Evolutionary conservation across 805 yeast genomes (phyloP).

Genomic region (Candida vartiovaarae): DNA sequence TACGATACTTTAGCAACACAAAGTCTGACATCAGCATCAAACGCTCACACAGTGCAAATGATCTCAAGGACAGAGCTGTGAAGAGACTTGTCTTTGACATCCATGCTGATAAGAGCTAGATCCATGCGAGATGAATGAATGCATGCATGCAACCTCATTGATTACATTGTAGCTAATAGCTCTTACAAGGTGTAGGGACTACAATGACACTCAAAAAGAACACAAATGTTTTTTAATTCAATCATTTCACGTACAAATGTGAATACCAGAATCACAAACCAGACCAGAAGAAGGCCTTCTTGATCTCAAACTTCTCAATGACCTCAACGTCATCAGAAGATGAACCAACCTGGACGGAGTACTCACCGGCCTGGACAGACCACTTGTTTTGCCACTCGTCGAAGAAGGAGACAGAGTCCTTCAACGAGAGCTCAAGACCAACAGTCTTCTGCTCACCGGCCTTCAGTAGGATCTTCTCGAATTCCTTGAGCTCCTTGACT

Average conservation of each 20-base stretch:
- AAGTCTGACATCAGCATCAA: slow-evolving; percentile 11
- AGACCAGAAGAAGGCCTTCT: slow-evolving; percentile 20
- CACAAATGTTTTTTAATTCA: not conserved
- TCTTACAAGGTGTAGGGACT: not conserved
- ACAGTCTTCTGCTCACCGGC: slow-evolving; percentile 38
- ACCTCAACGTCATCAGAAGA: slow-evolving; percentile 26
- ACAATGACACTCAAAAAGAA: not conserved
- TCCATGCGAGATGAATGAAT: not conserved
- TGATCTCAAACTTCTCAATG: slow-evolving; percentile 18
- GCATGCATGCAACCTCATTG: not conserved
- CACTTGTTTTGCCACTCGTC: slow-evolving; percentile 42
- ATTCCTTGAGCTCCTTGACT: slow-evolving; percentile 53
- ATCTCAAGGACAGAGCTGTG: slow-evolving; percentile 18
- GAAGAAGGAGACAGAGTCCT: slow-evolving; percentile 48
- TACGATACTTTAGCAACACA: slow-evolving; percentile 15
- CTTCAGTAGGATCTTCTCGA: slow-evolving; percentile 39
- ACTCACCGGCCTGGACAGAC: slow-evolving; percentile 45
- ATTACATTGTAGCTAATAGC: not conserved
- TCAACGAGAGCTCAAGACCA: slow-evolving; percentile 31
- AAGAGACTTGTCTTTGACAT: slow-evolving; percentile 21
- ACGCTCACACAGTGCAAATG: slow-evolving; percentile 17
- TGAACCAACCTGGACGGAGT: slow-evolving; percentile 42
- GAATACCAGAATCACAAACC: slow-evolving; percentile 8
- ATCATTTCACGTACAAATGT: too few species aligned
- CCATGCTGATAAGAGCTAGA: slow-evolving; percentile 10